Evolutionary conservation across 352 stramenopile genomes (phyloP).

Genomic region (Achlya hypogyna): DNA sequence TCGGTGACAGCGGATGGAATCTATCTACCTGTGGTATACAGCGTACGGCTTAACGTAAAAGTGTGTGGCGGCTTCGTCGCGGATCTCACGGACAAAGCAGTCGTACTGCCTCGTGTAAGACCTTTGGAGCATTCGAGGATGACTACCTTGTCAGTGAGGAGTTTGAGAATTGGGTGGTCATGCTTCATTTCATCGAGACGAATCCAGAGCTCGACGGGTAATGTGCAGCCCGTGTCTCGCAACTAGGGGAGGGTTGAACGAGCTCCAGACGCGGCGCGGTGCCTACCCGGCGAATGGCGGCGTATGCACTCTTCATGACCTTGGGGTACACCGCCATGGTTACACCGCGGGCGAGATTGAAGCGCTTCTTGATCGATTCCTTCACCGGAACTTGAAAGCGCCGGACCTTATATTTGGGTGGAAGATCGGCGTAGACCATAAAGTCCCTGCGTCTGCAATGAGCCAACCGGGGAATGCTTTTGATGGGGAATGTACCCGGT

Average conservation of each 20-base stretch:
- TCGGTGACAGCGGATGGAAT: not conserved
- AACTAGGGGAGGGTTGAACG: too few relatives aligned
- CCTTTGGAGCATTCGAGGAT: not conserved
- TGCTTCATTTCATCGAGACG: conserved; percentile 22
- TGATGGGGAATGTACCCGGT: conserved; percentile 7
- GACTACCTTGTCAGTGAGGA: conserved; percentile 15
- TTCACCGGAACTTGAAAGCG: not conserved
- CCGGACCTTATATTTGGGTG: conserved; percentile 4
- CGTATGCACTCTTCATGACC: conserved; percentile 25
- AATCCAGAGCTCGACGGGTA: conserved; percentile 29
- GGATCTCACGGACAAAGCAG: conserved; percentile 22
- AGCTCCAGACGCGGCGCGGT: not conserved
- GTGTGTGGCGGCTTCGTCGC: conserved; percentile 24
- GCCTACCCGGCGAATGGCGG: conserved; percentile 22
- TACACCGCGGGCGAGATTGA: conserved; percentile 19
- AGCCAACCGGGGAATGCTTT: not conserved
- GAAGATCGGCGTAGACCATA: conserved; percentile 8
- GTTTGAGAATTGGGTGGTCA: conserved; percentile 18
- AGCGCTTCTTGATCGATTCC: not conserved
- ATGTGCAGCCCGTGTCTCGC: conserved; percentile 20
- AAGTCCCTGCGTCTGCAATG: conserved; percentile 11
- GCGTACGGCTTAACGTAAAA: conserved; percentile 47
- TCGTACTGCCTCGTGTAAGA: not conserved
- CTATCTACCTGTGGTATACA: conserved; percentile 26
- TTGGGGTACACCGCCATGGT: conserved; percentile 27